Evolutionary conservation across 2,329 filamentous ascomycete species (phyloP).

Genomic region (Paraconiothyrium sp.): DNA sequence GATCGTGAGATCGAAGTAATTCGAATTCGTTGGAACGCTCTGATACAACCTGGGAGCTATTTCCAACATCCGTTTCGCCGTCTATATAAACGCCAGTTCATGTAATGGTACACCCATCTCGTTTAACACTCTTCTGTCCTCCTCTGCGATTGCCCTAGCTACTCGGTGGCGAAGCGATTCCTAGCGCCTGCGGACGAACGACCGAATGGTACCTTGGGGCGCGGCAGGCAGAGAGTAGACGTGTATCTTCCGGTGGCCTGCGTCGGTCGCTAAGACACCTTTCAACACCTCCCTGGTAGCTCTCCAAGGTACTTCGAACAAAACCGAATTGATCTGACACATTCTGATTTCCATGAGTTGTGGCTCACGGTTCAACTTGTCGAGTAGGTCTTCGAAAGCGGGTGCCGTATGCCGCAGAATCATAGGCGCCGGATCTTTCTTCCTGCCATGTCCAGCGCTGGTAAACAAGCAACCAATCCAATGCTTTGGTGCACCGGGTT

Average conservation of each 20-base stretch:
- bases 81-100: too few species aligned
- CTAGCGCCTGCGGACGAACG: not conserved
- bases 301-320: constrained; percentile 66
- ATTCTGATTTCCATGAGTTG: constrained; percentile 53
- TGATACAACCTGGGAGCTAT: too few species aligned
- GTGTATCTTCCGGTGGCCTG: constrained; percentile 32
- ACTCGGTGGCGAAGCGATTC: not conserved
- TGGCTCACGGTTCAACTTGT: constrained; percentile 48
- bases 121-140: not conserved
- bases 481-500: constrained; percentile 50
- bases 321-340: constrained; percentile 66
- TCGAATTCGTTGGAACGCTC: too few species aligned
- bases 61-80: too few species aligned
- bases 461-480: constrained; percentile 71
- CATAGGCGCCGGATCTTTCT: constrained; percentile 50
- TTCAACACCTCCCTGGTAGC: constrained; percentile 56
- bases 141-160: not conserved
- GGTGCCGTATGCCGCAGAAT: constrained; percentile 61
- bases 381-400: constrained; percentile 60
- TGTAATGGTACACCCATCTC: too few species aligned
- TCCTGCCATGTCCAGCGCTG: constrained; percentile 58
- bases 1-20: too few species aligned
- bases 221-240: constrained; percentile 33
- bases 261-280: constrained; percentile 33
- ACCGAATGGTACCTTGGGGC: not conserved